Base-by-base conservation (phyloP, 305 asterid genomes). In the Fraxinus albicans region DNA sequence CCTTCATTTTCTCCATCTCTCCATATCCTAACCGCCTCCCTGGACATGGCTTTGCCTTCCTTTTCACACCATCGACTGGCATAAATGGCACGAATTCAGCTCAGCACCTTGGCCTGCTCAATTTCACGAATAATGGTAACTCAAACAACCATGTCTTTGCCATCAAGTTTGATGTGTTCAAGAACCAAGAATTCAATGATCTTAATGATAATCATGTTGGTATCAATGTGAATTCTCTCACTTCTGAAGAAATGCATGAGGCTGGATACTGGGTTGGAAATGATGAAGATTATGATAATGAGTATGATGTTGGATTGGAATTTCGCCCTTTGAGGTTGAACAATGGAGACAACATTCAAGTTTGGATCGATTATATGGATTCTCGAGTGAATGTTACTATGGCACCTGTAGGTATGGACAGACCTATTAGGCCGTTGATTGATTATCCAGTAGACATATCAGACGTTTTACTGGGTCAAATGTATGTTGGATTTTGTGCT, bases 41-140 rank as follows among this genome's bases (percentile, higher is more conserved):
- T 38, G 90, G 89, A 38, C 91, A 87, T 47, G 90, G 91, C 8
- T 81, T 89, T 50, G 88, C 86, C 58, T 89, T 89, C 87, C 47
- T 87, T 79, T 87, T 89, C 77, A 86, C 84, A 0, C 87, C 88
- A 0, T 72, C 76, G 0, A 77, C 85, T 23, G 89, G 87, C 9
- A 77, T 86, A 36, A 83, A 82, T 27, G 89, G 87, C 27, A 80
- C 85, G 6, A 82, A 80, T n/a, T n/a, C 91, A 8, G 8, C 87
- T 13, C 88, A 89, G 38, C 72, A 83, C 63, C 74, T 89, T 9
- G 89, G 91, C 9, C 53, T 89, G 9, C 78, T 88, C 44, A 87
- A 89, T 15, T 69, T 73, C 7, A 67, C 86, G 7, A 80, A 80
- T 60, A 50, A 82, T 80, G 88, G 87, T 23, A 25, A 78, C 42